phyloP scores from a whole-genome alignment of 495 filamentous ascomycete genomes.

The Monascus purpureus region DNA sequence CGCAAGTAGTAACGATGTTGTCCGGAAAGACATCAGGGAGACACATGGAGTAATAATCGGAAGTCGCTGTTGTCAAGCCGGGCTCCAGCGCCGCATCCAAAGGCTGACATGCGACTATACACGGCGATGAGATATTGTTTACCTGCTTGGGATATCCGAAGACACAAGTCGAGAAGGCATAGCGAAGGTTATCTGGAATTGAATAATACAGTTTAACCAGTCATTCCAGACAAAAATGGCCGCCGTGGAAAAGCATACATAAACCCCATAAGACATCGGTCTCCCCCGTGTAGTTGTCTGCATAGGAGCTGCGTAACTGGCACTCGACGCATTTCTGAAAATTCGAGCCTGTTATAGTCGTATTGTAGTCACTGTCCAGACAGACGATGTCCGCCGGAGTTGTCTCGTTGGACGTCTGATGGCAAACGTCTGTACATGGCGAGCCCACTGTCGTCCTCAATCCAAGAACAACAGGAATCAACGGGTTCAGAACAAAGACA shows the following conservation, averaged over 20 bases:
- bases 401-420: slow-evolving; percentile 30
- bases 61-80: slow-evolving; percentile 15
- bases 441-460: slow-evolving; percentile 34
- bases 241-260: slow-evolving; percentile 28
- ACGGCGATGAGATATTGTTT: slow-evolving; percentile 26
- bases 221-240: not conserved
- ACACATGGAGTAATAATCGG: slow-evolving; percentile 22
- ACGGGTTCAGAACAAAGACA: slow-evolving; percentile 7
- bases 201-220: slow-evolving; percentile 1
- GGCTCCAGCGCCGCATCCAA: slow-evolving; percentile 22
- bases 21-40: slow-evolving; percentile 22
- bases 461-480: slow-evolving; percentile 9
- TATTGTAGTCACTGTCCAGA: slow-evolving; percentile 32
- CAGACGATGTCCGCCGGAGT: slow-evolving; percentile 39
- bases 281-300: slow-evolving; percentile 29
- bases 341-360: slow-evolving; percentile 25
- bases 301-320: slow-evolving; percentile 38
- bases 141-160: slow-evolving; percentile 24
- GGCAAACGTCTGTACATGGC: slow-evolving; percentile 36
- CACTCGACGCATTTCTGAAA: slow-evolving; percentile 49
- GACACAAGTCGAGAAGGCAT: slow-evolving; percentile 30
- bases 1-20: slow-evolving; percentile 28
- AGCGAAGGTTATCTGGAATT: slow-evolving; percentile 34
- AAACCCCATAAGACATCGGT: slow-evolving; percentile 47
- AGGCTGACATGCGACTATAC: slow-evolving; percentile 25